Base-by-base conservation (phyloP, 352 stramenopile genomes). In the Pythium graminicola region DNA sequence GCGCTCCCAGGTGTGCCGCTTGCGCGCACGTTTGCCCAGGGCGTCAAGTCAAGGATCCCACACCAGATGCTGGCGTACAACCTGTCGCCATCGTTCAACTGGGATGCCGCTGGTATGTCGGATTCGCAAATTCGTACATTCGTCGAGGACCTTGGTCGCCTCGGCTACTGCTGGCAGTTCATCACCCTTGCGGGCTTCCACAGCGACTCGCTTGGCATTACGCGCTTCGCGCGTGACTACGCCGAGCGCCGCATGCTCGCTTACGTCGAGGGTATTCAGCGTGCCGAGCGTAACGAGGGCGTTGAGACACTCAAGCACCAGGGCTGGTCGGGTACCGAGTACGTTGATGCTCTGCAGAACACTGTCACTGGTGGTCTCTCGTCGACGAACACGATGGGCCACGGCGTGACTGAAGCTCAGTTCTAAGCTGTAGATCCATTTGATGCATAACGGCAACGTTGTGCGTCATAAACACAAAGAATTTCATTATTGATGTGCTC, bases 11-110 rank as follows among this genome's bases (percentile, higher is more conserved):
- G 85, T 49, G 85, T 99, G 54, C 72, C 77, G n/a, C 89, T 98
- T 64, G 94, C 96, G 11, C 82, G 83, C 49, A 87, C 87, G 36
- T 99, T 99, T 56, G 91, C 90, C 16, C 73, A 97, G 17, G 93
- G 92, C 39, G 86, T 99, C 17, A 95, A 97, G 60, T 66, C 81
- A 16, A 82, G 86, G 36, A 66, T 91, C 29, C 95, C 96, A 11
- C 80, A 98, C 69, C 90, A 98, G 67, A 98, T 98, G 93, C 84
- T 99, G 56, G 94, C 96, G 46, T 99, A 99, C 86, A 99, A 99
- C 80, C 54, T 99, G 53, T 98, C 86, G 52, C 96, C 96, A 50
- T 97, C 85, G 52, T 99, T 99, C 73, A 99, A 99, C 81, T 99
- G 96, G 96, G 94, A 98, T 64, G 89, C 89, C 26, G 95, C 93